These are phyloP conservation scores for Malbranchea zuffiana DNA, from an alignment of 2,329 filamentous ascomycete species.

Conservation along the genomic window DNA sequence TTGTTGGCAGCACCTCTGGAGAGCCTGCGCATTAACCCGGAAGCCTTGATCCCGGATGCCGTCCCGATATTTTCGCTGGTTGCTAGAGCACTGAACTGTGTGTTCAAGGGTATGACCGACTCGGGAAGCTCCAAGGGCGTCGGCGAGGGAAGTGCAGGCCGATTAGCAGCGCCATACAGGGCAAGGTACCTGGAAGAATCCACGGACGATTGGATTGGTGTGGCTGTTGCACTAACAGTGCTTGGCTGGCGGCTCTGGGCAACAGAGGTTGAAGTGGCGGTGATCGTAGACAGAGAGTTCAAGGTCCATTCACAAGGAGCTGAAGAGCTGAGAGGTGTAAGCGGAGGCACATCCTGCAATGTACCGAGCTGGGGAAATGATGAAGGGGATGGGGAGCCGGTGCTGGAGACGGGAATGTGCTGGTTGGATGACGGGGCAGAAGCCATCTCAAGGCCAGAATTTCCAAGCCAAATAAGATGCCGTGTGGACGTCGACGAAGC, in stretches of 20 bases:
- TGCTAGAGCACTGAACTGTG: conserved; percentile 2
- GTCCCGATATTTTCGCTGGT: conserved; percentile 3
- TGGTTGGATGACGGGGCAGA: conserved; percentile 25
- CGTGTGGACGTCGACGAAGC: no score
- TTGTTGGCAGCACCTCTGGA: conserved; percentile 68
- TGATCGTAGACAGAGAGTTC: conserved; percentile 18
- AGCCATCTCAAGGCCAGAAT: no score
- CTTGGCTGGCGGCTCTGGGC: background rate
- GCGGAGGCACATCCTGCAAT: conserved; percentile 27
- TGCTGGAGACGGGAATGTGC: conserved; percentile 22
- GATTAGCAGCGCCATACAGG: conserved; percentile 18
- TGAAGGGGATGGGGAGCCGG: conserved; percentile 28
- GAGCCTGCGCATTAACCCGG: conserved; percentile 67
- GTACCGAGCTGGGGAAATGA: conserved; percentile 24
- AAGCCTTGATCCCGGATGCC: conserved; percentile 37
- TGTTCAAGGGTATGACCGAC: conserved; percentile 45
- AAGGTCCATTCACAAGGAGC: conserved; percentile 23
- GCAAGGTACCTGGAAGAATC: conserved; percentile 23
- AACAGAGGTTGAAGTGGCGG: conserved; percentile 24
- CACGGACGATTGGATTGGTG: conserved; percentile 26
- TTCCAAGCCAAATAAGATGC: no score
- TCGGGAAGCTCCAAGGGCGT: conserved; percentile 62
- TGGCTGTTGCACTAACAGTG: conserved; percentile 14
- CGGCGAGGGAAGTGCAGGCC: conserved; percentile 26
- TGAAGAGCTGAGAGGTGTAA: conserved; percentile 18